A percentile compares a stretch with the other conserved stretches of the same genome.
phyloP scores from a whole-genome alignment of 2,329 filamentous ascomycete species.

The Aureobasidium lini region DNA sequence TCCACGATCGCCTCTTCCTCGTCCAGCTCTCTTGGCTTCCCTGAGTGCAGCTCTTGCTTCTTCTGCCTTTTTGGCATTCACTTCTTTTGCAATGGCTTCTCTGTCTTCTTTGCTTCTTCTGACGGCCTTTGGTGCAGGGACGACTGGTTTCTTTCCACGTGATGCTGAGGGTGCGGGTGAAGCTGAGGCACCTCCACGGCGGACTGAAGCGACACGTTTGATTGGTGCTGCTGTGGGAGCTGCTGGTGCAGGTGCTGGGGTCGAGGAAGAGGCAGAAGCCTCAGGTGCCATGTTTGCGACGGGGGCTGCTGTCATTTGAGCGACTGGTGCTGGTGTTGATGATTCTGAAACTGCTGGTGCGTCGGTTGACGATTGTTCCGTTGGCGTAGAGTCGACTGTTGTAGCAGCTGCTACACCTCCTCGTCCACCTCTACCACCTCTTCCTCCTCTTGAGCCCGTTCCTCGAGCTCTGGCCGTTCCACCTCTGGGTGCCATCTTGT shows the following conservation, averaged over 20 bases:
- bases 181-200: conserved; percentile 7
- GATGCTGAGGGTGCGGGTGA: conserved; percentile 12
- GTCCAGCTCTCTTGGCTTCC: conserved; percentile 22
- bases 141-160: conserved; percentile 17
- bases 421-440: conserved; percentile 3
- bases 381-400: not conserved
- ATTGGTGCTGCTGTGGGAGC: not conserved
- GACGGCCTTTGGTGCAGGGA: conserved; percentile 35
- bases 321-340: conserved; percentile 8
- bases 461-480: conserved; percentile 12
- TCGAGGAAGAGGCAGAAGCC: not conserved
- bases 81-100: conserved; percentile 32
- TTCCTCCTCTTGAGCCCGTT: conserved; percentile 9
- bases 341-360: not conserved
- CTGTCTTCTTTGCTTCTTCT: conserved; percentile 39
- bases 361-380: conserved; percentile 1
- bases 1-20: conserved; percentile 24
- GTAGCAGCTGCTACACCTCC: not conserved
- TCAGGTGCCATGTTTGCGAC: not conserved
- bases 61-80: conserved; percentile 31
- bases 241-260: not conserved
- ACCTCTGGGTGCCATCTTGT: conserved; percentile 16
- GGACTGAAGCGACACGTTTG: not conserved
- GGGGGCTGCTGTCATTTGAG: conserved; percentile 11
- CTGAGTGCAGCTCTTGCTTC: conserved; percentile 23